phyloP scores from a whole-genome alignment of 176 grass and related monocot species.

The Eremochloa ophiuroides region DNA sequence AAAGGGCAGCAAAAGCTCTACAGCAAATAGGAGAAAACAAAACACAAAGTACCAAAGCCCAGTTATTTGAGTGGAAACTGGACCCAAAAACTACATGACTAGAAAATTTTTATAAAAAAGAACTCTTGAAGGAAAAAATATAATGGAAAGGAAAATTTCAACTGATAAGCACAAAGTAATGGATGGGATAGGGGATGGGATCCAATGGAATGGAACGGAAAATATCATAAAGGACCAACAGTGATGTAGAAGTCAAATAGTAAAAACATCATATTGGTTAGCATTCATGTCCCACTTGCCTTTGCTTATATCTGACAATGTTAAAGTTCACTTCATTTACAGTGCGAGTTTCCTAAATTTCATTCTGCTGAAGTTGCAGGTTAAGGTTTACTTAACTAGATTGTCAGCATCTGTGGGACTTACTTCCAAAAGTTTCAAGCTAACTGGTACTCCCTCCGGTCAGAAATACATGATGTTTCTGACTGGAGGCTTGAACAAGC shows the following conservation, averaged over 20 bases:
- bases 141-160: not conserved
- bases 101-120: not conserved
- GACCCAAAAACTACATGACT: too few species aligned
- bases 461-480: not conserved
- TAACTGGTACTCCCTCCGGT: not conserved
- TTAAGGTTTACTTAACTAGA: slow-evolving; percentile 18
- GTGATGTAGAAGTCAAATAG: not conserved
- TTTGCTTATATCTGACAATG: slow-evolving; percentile 9
- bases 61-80: too few species aligned
- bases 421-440: slow-evolving; percentile 22
- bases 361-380: not conserved
- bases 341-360: slow-evolving; percentile 16
- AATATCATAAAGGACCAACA: not conserved
- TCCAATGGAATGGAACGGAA: not conserved
- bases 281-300: slow-evolving; percentile 9
- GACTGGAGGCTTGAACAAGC: not conserved
- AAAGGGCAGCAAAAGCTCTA: too few species aligned
- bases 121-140: not conserved
- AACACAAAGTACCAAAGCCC: too few species aligned
- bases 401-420: slow-evolving; percentile 1
- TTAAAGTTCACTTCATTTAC: slow-evolving; percentile 18
- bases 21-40: too few species aligned
- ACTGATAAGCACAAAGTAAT: not conserved
- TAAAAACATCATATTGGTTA: not conserved
- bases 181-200: not conserved